Conservation (phyloP, 2,329 filamentous ascomycete genomes). For the Xylaria sp. region DNA sequence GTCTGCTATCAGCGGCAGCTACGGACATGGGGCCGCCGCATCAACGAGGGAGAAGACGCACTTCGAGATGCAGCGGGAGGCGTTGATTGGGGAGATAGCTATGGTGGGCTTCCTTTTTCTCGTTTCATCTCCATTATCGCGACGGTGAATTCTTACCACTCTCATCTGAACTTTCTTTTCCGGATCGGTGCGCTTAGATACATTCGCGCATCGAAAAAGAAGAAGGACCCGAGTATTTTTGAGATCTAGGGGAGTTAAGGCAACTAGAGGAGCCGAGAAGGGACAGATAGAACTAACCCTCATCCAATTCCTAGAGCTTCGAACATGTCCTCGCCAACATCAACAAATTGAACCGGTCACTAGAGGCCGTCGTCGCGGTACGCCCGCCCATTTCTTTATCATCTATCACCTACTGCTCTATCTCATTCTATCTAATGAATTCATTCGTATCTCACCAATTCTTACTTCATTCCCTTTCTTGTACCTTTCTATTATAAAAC, state of each 20-base stretch:
- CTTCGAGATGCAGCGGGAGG: slow-evolving; percentile 80
- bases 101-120: slow-evolving; percentile 59
- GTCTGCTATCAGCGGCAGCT: slow-evolving; percentile 37
- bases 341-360: slow-evolving; percentile 90
- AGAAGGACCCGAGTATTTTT: neutral
- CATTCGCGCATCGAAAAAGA: neutral
- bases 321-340: slow-evolving; percentile 95
- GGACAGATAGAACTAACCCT: slow-evolving; percentile 3
- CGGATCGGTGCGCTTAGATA: neutral
- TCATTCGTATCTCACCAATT: neutral
- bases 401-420: neutral
- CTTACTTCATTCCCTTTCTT: neutral
- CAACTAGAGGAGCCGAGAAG: neutral
- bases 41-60: slow-evolving; percentile 65
- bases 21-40: slow-evolving; percentile 22
- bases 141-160: neutral
- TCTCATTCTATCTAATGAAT: neutral
- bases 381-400: slow-evolving; percentile 44
- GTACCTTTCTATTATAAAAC: neutral
- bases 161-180: neutral
- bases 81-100: slow-evolving; percentile 77
- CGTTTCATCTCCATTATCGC: too few relatives aligned
- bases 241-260: neutral
- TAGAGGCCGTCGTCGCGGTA: slow-evolving; percentile 91
- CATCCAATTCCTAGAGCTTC: slow-evolving; percentile 64